Evolutionary conservation across 495 filamentous ascomycete species (phyloP).

Genomic region (Penicillium coffeae): DNA sequence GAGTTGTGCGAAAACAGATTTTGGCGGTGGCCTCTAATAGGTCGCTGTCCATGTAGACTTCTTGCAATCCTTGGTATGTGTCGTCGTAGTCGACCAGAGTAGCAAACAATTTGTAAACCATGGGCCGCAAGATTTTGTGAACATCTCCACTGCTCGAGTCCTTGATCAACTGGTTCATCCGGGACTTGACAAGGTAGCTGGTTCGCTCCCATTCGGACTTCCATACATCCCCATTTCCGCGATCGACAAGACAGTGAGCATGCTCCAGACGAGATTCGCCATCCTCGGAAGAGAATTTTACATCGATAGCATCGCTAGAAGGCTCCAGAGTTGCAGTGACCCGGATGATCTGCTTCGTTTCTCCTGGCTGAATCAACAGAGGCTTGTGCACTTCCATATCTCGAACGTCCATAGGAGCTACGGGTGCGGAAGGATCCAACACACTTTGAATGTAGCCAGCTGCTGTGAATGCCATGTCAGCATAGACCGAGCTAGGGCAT

Average conservation of each 20-base stretch:
- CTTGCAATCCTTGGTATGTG: conserved; percentile 36
- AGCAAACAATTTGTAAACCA: conserved; percentile 33
- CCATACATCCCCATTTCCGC: not conserved
- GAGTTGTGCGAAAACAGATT: conserved; percentile 23
- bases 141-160: conserved; percentile 14
- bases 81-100: conserved; percentile 36
- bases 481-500: conserved; percentile 6
- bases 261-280: too few species aligned
- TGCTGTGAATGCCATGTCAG: conserved; percentile 30
- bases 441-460: conserved; percentile 20
- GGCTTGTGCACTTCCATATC: conserved; percentile 36
- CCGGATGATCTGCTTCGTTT: conserved; percentile 12
- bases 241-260: not conserved
- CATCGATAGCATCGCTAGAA: too few species aligned
- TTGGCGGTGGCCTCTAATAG: conserved; percentile 37
- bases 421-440: not conserved
- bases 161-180: conserved; percentile 24
- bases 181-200: conserved; percentile 25
- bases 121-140: conserved; percentile 12
- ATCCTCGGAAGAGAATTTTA: too few species aligned
- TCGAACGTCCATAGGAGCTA: conserved; percentile 19
- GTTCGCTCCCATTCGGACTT: conserved; percentile 20
- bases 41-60: conserved; percentile 16
- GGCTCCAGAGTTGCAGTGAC: conserved; percentile 1
- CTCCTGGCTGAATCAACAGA: conserved; percentile 8